These are phyloP conservation scores for Cicer bijugum DNA, from an alignment of 306 rosid genomes.

Conservation along the genomic window DNA sequence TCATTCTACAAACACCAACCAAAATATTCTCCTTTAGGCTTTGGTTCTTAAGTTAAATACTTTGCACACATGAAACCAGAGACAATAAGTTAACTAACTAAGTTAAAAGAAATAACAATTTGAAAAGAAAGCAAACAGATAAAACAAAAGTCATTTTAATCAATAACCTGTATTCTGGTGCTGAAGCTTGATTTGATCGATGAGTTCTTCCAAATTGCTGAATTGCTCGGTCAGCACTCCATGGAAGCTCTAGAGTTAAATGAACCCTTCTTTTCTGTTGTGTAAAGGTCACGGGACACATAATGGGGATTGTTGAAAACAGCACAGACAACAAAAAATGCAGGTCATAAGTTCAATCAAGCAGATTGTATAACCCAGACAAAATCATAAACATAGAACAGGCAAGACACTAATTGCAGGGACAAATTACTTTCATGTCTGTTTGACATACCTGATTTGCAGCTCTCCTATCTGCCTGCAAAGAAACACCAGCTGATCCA, in stretches of 20 bases:
- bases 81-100: slow-evolving; percentile 1
- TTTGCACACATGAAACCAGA: slow-evolving; percentile 30
- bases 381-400: slow-evolving; percentile 26
- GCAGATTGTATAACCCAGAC: slow-evolving; percentile 24
- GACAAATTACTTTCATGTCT: slow-evolving; percentile 30
- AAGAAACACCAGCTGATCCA: slow-evolving; percentile 98
- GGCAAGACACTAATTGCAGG: slow-evolving; percentile 6
- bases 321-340: slow-evolving; percentile 37
- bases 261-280: slow-evolving; percentile 95
- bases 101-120: slow-evolving; percentile 4
- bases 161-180: slow-evolving; percentile 90
- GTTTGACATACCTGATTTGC: slow-evolving; percentile 70
- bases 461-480: slow-evolving; percentile 98
- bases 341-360: slow-evolving; percentile 12
- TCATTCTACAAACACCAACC: not conserved
- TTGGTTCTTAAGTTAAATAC: slow-evolving; percentile 14
- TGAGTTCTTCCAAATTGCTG: slow-evolving; percentile 99
- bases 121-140: slow-evolving; percentile 31
- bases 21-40: slow-evolving; percentile 13
- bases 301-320: slow-evolving; percentile 7
- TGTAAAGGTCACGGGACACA: slow-evolving; percentile 35
- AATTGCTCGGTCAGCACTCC: slow-evolving; percentile 99
- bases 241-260: slow-evolving; percentile 94
- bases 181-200: slow-evolving; percentile 98
- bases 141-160: slow-evolving; percentile 1